Evolutionary conservation across 2,329 filamentous ascomycete genomes (phyloP).

Genomic region (Colletotrichum eremochloae): DNA sequence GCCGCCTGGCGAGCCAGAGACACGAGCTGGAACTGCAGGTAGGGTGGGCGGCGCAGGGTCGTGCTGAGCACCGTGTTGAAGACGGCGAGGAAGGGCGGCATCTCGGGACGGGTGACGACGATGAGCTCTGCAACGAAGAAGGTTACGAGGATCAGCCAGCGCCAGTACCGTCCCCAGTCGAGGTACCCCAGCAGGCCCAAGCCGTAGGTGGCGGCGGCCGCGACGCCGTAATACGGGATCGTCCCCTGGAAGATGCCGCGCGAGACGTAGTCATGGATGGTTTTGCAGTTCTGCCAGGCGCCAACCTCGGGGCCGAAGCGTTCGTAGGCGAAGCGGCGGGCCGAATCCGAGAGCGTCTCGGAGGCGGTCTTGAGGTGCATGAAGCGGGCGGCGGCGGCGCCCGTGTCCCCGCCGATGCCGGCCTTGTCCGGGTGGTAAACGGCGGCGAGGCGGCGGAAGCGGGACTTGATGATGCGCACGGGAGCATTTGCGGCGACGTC

Average conservation of each 20-base stretch:
- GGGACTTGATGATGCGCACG: slow-evolving; percentile 79
- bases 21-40: slow-evolving; percentile 89
- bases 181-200: slow-evolving; percentile 76
- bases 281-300: slow-evolving; percentile 74
- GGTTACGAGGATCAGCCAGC: slow-evolving; percentile 69
- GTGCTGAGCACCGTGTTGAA: slow-evolving; percentile 60
- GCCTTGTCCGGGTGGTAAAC: slow-evolving; percentile 89
- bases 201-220: slow-evolving; percentile 70
- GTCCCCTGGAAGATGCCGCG: slow-evolving; percentile 71
- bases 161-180: slow-evolving; percentile 75
- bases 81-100: slow-evolving; percentile 58
- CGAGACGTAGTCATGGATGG: slow-evolving; percentile 79
- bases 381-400: slow-evolving; percentile 68
- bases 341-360: slow-evolving; percentile 84
- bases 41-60: slow-evolving; percentile 66
- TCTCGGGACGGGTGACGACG: slow-evolving; percentile 66
- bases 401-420: slow-evolving; percentile 50
- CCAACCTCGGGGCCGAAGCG: slow-evolving; percentile 83
- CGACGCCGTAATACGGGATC: slow-evolving; percentile 71
- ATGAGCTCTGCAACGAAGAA: slow-evolving; percentile 71
- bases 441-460: slow-evolving; percentile 82
- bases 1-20: slow-evolving; percentile 80
- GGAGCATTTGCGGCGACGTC: slow-evolving; percentile 76
- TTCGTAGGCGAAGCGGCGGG: slow-evolving; percentile 88
- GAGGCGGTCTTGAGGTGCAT: slow-evolving; percentile 86